phyloP scores from a whole-genome alignment of 225 moss, liverwort and hornwort species.

The Thuidium tamariscinum region DNA sequence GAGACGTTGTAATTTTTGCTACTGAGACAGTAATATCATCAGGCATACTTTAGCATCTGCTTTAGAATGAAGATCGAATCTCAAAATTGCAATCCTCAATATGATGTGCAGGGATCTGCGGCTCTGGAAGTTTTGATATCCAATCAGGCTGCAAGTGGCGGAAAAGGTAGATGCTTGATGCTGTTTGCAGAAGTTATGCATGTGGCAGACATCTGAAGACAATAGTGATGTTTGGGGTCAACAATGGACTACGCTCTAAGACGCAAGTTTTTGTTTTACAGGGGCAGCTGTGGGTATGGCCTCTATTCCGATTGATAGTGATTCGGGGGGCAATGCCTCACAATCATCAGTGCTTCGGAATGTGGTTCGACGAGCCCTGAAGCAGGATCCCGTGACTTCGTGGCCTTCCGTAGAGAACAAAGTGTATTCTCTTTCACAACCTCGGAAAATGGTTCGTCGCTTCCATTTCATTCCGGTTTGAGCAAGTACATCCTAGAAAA shows the following conservation, averaged over 20 bases:
- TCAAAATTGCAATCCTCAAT: background rate
- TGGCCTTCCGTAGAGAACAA: conserved; percentile 55
- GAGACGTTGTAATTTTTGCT: background rate
- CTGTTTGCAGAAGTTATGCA: background rate
- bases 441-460: conserved; percentile 57
- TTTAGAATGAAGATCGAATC: background rate
- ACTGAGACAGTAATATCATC: background rate
- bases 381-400: conserved; percentile 46
- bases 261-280: background rate
- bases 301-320: conserved; percentile 68
- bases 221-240: background rate
- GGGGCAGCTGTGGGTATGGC: conserved; percentile 81
- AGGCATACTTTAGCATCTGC: background rate
- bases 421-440: conserved; percentile 54
- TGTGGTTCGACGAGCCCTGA: conserved; percentile 65
- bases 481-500: background rate
- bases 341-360: conserved; percentile 59
- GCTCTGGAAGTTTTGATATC: conserved; percentile 79
- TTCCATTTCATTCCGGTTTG: background rate
- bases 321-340: conserved; percentile 14
- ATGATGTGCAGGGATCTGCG: conserved; percentile 43
- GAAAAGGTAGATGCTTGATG: conserved; percentile 49
- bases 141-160: conserved; percentile 89
- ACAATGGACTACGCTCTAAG: background rate
- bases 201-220: background rate